Evolutionary conservation across 495 filamentous ascomycete species (phyloP).

Genomic region (Pyronema omphalodes): DNA sequence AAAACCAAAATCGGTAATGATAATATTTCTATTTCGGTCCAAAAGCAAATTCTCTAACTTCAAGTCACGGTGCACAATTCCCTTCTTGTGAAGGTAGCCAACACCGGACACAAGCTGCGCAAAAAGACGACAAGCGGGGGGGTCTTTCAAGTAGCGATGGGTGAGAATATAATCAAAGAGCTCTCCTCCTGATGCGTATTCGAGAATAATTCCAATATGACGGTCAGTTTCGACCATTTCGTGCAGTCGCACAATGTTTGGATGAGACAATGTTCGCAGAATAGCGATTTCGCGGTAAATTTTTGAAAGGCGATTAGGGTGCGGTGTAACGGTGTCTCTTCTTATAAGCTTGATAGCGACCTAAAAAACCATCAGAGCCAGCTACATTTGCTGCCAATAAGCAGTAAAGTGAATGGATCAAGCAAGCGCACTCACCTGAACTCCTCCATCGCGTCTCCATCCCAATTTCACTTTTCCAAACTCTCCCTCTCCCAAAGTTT

Average conservation of each 20-base stretch:
- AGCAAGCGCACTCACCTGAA: slow-evolving; percentile 35
- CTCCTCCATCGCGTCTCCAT: slow-evolving; percentile 91
- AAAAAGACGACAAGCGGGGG: slow-evolving; percentile 74
- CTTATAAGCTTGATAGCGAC: slow-evolving; percentile 98
- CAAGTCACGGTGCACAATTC: slow-evolving; percentile 92
- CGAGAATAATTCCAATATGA: slow-evolving; percentile 93
- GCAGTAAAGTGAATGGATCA: not conserved
- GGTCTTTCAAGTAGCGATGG: slow-evolving; percentile 88
- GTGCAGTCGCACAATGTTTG: slow-evolving; percentile 90
- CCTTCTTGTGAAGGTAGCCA: slow-evolving; percentile 96
- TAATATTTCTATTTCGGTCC: slow-evolving; percentile 93
- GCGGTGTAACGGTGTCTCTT: slow-evolving; percentile 66
- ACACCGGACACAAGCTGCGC: slow-evolving; percentile 93
- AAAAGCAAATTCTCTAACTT: slow-evolving; percentile 94
- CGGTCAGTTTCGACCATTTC: slow-evolving; percentile 97
- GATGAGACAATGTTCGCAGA: slow-evolving; percentile 65
- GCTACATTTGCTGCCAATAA: not conserved
- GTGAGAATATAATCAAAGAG: slow-evolving; percentile 97
- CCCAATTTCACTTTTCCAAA: slow-evolving; percentile 98
- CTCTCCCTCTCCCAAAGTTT: slow-evolving; percentile 95
- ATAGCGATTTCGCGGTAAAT: slow-evolving; percentile 95
- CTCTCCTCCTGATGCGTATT: slow-evolving; percentile 94
- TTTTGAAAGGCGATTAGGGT: slow-evolving; percentile 76
- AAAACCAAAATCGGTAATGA: slow-evolving; percentile 98
- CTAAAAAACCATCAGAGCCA: slow-evolving; percentile 29